These are phyloP conservation scores for Tilletia walkeri DNA, from an alignment of 1,284 basidiomycete species.

Conservation along the genomic window DNA sequence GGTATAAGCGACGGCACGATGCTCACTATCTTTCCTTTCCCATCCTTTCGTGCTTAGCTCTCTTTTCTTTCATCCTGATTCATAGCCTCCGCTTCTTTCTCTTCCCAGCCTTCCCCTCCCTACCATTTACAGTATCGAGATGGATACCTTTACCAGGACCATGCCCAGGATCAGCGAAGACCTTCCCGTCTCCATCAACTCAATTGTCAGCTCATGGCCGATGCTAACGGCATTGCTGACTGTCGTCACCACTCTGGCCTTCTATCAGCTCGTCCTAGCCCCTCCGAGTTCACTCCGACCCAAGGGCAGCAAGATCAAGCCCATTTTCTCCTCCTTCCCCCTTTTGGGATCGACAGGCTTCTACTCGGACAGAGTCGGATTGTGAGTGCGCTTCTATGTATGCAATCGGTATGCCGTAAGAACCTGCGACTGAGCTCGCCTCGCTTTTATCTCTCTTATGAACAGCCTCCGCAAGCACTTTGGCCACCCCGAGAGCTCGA, in stretches of 20 bases:
- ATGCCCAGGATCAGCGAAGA: neutral
- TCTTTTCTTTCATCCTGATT: no score
- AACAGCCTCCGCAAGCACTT: conserved; percentile 27
- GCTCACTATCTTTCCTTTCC: no score
- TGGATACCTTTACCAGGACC: conserved; percentile 4
- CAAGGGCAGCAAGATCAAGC: conserved; percentile 19
- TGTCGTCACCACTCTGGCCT: conserved; percentile 22
- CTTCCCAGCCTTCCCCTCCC: no score
- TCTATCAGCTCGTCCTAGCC: conserved; percentile 27
- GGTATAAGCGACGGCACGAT: no score
- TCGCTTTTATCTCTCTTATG: no score
- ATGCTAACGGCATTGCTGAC: conserved; percentile 27
- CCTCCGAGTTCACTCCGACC: conserved; percentile 26
- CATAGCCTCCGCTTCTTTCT: no score
- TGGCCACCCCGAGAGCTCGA: conserved; percentile 34
- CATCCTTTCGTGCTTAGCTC: no score
- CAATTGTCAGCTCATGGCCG: conserved; percentile 26
- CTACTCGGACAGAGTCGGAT: conserved; percentile 32
- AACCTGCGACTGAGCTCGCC: no score
- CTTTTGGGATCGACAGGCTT: conserved; percentile 29
- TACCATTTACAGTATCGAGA: neutral
- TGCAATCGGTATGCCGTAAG: no score
- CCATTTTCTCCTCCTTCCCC: conserved; percentile 26
- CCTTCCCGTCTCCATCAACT: neutral
- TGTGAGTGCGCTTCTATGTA: conserved; percentile 8